Conservation (phyloP, 805 yeast genomes). For the Saccharomycopsis oosterbeekiorum region DNA sequence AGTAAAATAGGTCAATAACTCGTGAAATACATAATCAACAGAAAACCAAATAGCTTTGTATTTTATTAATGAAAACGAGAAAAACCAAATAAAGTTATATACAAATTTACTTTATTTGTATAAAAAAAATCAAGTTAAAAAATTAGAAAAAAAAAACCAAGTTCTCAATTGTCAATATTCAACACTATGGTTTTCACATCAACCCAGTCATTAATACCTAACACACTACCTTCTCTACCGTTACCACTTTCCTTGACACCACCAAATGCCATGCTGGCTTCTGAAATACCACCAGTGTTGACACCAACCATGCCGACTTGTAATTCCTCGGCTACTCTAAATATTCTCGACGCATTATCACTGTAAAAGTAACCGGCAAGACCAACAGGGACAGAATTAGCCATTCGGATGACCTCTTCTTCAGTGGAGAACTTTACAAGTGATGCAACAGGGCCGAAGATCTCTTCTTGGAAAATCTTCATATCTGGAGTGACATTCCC, state of each 20-base stretch:
- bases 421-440: conserved; percentile 54
- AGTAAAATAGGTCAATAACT: too few relatives aligned
- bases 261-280: conserved; percentile 62
- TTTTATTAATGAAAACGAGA: too few relatives aligned
- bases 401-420: conserved; percentile 50
- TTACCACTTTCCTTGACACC: conserved; percentile 73
- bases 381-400: conserved; percentile 64
- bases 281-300: conserved; percentile 57
- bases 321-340: conserved; percentile 55
- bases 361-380: conserved; percentile 71
- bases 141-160: too few relatives aligned
- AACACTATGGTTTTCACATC: conserved; percentile 55
- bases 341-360: conserved; percentile 40
- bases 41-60: too few relatives aligned
- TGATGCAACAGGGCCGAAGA: conserved; percentile 76
- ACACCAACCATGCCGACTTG: conserved; percentile 78
- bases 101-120: too few relatives aligned
- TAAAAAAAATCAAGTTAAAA: too few relatives aligned
- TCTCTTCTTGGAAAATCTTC: conserved; percentile 56
- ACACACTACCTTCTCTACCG: conserved; percentile 72
- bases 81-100: too few relatives aligned
- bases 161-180: not conserved
- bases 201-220: conserved; percentile 67
- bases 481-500: conserved; percentile 50
- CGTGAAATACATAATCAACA: too few relatives aligned